Evolutionary conservation across 2,329 filamentous ascomycete species (phyloP), one percentile per base, ranked within the genome.

Genomic region (Colletotrichum ledebouriae): DNA sequence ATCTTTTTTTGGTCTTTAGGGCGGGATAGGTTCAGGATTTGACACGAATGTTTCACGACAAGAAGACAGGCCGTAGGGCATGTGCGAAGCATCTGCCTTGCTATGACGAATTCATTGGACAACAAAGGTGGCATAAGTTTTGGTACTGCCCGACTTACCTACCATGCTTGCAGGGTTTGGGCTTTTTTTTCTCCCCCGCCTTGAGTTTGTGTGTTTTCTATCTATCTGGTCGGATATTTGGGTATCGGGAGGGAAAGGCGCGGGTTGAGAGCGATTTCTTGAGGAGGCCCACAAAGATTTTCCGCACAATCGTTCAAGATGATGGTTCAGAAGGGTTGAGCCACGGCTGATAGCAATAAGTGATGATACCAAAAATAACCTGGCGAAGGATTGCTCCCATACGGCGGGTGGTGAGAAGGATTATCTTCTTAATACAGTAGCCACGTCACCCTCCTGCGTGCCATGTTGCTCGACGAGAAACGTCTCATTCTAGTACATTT

Each of bases 301-400:
- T 33, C 20, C 29, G 17, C 57, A 50, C 57, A 25, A 50, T 50
- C 44, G 57, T 59, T 59, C 11, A 37, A 25, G 11, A 59, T 2
- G 29, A 47, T 25, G 29, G 39, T 59, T 13, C 13, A 39, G 25
- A 46, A 50, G 44, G 44, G 56, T 37, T 15, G 12, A 29, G 57
- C n/a, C 57, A 59, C 25, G 42, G 41, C 17, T 33, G 33, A 41
- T 49, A 44, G 56, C 56, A 59, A 59, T 37, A 6, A 37, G 17
- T 50, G 57, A 49, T 49, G 57, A 59, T 41, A 49, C 20, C 44
- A 59, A 41, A 17, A 59, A 29, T 34, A 25, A 58, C 29, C 22
- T 12, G 15, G 57, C 44, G 13, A 50, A 22, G 13, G 4, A 17
- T 22, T 5, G 52, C 33, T 15, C 17, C 52, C 13, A 17, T 20